phyloP scores from a whole-genome alignment of 2,329 filamentous ascomycete species.

The Periconia sp. region DNA sequence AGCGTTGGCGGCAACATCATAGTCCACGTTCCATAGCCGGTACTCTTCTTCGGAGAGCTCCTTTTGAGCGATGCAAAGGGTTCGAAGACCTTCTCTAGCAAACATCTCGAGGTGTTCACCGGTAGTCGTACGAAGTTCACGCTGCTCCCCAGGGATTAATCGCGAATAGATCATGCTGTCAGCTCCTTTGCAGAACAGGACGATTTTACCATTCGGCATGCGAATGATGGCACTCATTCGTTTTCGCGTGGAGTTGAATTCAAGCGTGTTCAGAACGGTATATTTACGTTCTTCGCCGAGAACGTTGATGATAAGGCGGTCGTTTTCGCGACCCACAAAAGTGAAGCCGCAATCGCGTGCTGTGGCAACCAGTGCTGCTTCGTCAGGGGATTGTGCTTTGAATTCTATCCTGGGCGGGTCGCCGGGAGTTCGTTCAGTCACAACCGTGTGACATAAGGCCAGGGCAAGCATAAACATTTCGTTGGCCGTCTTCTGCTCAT shows the following conservation, averaged over 20 bases:
- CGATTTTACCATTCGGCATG: slow-evolving; percentile 89
- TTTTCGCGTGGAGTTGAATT: slow-evolving; percentile 97
- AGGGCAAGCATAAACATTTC: slow-evolving; percentile 93
- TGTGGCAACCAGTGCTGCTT: slow-evolving; percentile 91
- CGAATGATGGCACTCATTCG: slow-evolving; percentile 96
- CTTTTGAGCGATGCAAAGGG: slow-evolving; percentile 88
- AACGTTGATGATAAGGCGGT: slow-evolving; percentile 84
- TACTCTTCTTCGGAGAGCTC: slow-evolving; percentile 85
- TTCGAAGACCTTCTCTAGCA: slow-evolving; percentile 91
- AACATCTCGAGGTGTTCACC: slow-evolving; percentile 97
- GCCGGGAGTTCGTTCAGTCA: slow-evolving; percentile 87
- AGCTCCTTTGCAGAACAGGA: slow-evolving; percentile 95
- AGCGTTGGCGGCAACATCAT: slow-evolving; percentile 84
- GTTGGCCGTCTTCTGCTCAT: slow-evolving; percentile 77
- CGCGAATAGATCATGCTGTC: slow-evolving; percentile 97
- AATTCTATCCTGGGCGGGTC: slow-evolving; percentile 90
- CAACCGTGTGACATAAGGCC: slow-evolving; percentile 95
- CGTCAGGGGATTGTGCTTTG: slow-evolving; percentile 96
- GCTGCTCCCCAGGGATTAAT: slow-evolving; percentile 82
- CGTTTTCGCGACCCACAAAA: slow-evolving; percentile 78
- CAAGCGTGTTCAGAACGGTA: slow-evolving; percentile 88
- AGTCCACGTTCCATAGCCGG: slow-evolving; percentile 79
- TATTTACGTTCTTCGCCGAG: slow-evolving; percentile 86
- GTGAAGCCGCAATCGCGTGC: slow-evolving; percentile 96
- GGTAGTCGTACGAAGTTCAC: slow-evolving; percentile 79